Conservation (phyloP, 352 stramenopile species). For the Thraustotheca clavata region DNA sequence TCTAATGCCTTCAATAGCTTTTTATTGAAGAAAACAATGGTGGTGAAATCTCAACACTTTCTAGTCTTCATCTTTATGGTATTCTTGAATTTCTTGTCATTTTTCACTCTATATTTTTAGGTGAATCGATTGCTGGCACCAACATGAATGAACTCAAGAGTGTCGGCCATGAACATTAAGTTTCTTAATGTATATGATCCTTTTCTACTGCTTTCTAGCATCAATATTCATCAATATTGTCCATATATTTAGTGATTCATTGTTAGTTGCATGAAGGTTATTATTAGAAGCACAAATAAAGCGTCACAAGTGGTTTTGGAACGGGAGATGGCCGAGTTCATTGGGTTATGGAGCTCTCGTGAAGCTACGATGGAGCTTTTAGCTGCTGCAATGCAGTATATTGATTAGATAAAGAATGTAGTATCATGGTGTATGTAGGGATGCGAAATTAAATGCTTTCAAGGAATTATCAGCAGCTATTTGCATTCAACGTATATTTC, state of each 20-base stretch:
- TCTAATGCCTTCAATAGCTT: slow-evolving; percentile 25
- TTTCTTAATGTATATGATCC: background rate
- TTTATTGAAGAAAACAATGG: slow-evolving; percentile 78
- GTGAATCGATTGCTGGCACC: slow-evolving; percentile 57
- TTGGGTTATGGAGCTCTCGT: slow-evolving; percentile 50
- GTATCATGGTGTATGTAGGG: slow-evolving; percentile 25
- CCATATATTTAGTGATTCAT: no score
- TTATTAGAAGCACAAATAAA: no score
- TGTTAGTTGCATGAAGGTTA: no score
- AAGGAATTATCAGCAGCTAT: slow-evolving; percentile 34
- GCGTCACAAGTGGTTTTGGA: background rate
- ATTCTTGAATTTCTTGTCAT: background rate
- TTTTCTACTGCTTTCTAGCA: background rate
- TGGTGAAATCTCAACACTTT: slow-evolving; percentile 47
- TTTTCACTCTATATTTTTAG: slow-evolving; percentile 24
- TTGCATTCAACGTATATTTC: slow-evolving; percentile 54
- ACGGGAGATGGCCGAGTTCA: slow-evolving; percentile 52
- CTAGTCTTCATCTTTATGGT: slow-evolving; percentile 62
- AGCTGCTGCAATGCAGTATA: slow-evolving; percentile 19
- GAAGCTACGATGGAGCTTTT: slow-evolving; percentile 37
- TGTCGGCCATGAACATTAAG: slow-evolving; percentile 56
- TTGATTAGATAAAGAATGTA: background rate
- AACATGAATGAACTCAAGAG: slow-evolving; percentile 87
- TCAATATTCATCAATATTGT: background rate
- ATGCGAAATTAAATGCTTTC: slow-evolving; percentile 35